Evolutionary conservation across 305 asterid genomes (phyloP).

Genomic region (Fraxinus baroniana): DNA sequence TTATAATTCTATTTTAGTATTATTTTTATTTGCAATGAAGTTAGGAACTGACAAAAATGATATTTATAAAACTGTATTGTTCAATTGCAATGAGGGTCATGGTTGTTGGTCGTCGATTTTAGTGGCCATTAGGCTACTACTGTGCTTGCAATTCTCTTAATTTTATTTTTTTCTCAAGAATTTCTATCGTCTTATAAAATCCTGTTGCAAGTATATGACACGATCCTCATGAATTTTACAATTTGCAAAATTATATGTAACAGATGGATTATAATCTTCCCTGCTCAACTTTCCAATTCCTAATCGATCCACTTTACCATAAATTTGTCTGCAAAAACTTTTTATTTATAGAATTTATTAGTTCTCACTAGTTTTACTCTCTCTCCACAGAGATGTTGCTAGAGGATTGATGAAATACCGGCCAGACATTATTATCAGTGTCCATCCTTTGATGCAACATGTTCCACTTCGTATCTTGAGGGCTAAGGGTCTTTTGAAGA

Average conservation of each 20-base stretch:
- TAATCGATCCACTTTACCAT: not conserved
- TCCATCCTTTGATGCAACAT: slow-evolving; percentile 97
- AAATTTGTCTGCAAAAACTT: not conserved
- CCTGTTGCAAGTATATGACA: not conserved
- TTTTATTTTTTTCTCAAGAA: not conserved
- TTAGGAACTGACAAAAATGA: not conserved
- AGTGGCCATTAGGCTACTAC: not conserved
- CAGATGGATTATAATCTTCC: not conserved
- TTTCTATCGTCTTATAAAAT: not conserved
- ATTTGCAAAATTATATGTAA: not conserved
- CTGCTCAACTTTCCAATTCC: not conserved
- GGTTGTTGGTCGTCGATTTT: not conserved
- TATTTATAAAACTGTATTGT: not conserved
- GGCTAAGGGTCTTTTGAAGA: slow-evolving; percentile 83
- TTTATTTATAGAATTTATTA: not conserved
- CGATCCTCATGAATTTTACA: not conserved
- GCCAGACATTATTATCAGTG: slow-evolving; percentile 93
- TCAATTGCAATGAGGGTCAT: not conserved
- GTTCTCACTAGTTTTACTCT: slow-evolving; percentile 21
- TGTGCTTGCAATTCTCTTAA: not conserved
- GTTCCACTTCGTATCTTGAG: slow-evolving; percentile 93
- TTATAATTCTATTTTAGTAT: not conserved
- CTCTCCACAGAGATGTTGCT: slow-evolving; percentile 73
- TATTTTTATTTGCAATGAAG: not conserved
- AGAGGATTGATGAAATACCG: slow-evolving; percentile 92